Percentiles rank a stretch among this genome's conserved stretches.
phyloP scores from a whole-genome alignment of 1,284 basidiomycete species.

The Marasmius sp. region DNA sequence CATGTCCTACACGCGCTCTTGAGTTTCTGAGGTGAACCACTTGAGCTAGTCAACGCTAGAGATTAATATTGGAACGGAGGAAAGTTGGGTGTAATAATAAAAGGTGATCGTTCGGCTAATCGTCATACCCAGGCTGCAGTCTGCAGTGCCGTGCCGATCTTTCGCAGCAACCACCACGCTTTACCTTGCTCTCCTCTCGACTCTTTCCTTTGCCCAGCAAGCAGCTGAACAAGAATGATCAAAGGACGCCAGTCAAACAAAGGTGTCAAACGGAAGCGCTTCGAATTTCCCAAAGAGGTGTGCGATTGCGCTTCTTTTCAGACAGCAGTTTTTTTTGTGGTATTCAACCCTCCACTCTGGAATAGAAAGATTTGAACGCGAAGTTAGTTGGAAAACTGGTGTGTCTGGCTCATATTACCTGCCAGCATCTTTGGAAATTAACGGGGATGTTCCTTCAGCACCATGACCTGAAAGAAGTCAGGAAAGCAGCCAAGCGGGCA shows the following conservation, averaged over 20 bases:
- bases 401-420: slow-evolving; percentile 7
- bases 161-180: background rate
- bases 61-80: too few species aligned
- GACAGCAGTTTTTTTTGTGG: background rate
- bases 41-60: too few species aligned
- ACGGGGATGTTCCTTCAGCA: slow-evolving; percentile 44
- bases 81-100: too few species aligned
- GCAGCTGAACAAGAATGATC: slow-evolving; percentile 3
- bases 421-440: background rate
- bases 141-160: too few species aligned
- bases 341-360: slow-evolving; percentile 14
- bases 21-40: too few species aligned
- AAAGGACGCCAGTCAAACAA: slow-evolving; percentile 15
- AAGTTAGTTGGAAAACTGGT: slow-evolving; percentile 42
- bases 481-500: slow-evolving; percentile 77
- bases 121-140: too few species aligned
- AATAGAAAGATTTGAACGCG: slow-evolving; percentile 33
- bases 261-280: slow-evolving; percentile 42
- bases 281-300: slow-evolving; percentile 33
- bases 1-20: slow-evolving; percentile 21
- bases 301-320: slow-evolving; percentile 2
- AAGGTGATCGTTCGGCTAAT: too few species aligned
- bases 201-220: background rate
- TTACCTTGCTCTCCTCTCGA: background rate
- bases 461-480: slow-evolving; percentile 66